A percentile compares a stretch with the other conserved stretches of the same genome.
Conservation (phyloP, 805 yeast species). For the Saturnispora galanensis region DNA sequence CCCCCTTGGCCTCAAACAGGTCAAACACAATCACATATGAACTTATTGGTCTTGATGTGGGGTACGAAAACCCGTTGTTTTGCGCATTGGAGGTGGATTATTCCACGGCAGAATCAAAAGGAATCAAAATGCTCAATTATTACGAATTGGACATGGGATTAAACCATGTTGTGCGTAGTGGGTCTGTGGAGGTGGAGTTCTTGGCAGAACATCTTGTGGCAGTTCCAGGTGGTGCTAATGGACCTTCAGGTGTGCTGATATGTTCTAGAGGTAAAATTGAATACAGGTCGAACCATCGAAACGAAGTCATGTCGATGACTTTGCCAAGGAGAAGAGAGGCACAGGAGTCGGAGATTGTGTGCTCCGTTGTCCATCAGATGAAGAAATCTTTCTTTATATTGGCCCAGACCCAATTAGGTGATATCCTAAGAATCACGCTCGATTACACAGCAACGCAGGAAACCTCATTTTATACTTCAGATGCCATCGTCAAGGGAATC, state of each 20-base stretch:
- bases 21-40: conserved; percentile 42
- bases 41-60: conserved; percentile 58
- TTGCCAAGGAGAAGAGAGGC: conserved; percentile 40
- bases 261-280: conserved; percentile 48
- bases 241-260: conserved; percentile 60
- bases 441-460: conserved; percentile 35
- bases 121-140: conserved; percentile 35
- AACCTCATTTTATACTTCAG: conserved; percentile 18
- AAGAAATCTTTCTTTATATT: conserved; percentile 57
- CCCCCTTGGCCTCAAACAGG: conserved; percentile 65
- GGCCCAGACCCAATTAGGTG: conserved; percentile 65
- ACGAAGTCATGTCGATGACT: neutral
- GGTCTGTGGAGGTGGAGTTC: conserved; percentile 29
- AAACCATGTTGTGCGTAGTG: conserved; percentile 56
- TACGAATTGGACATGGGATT: conserved; percentile 84
- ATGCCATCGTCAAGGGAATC: conserved; percentile 28
- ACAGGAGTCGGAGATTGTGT: conserved; percentile 29
- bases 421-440: conserved; percentile 57
- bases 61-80: conserved; percentile 76
- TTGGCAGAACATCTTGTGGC: conserved; percentile 47
- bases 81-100: conserved; percentile 66
- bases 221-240: conserved; percentile 64
- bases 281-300: conserved; percentile 34
- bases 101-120: conserved; percentile 19
- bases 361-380: conserved; percentile 57